Evolutionary conservation across 805 yeast species (phyloP).

Genomic region (Metschnikowia lachancei): DNA sequence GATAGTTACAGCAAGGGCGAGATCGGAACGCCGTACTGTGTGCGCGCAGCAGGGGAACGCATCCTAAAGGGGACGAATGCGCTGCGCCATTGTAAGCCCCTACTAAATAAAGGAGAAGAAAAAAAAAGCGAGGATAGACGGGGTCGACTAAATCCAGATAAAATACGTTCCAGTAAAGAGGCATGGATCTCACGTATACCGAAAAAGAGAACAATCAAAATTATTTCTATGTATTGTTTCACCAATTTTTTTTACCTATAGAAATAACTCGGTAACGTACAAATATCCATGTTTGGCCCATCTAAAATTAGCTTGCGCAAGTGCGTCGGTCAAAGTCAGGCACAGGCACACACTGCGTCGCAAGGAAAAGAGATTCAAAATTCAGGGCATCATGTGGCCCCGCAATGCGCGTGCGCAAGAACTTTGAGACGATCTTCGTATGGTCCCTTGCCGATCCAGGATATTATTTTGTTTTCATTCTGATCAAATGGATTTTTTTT

Average conservation of each 20-base stretch:
- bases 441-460: no score
- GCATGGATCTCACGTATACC: no score
- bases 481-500: no score
- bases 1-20: constrained; percentile 9
- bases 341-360: constrained; percentile 12
- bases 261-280: no score
- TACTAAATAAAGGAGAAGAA: constrained; percentile 1
- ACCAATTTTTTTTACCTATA: no score
- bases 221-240: no score
- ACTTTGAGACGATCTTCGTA: no score
- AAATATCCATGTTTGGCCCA: no score
- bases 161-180: no score
- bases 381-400: not conserved
- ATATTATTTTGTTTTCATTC: no score
- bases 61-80: not conserved
- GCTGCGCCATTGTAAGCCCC: constrained; percentile 6
- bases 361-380: constrained; percentile 6
- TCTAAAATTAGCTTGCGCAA: constrained; percentile 4
- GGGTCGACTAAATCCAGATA: not conserved
- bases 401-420: not conserved
- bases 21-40: constrained; percentile 9
- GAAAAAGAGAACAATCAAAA: no score
- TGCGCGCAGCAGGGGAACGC: constrained; percentile 8
- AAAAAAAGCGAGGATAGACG: not conserved
- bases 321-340: constrained; percentile 3